Conservation (phyloP, 176 grass and related monocot species). For the Guadua angustifolia region DNA sequence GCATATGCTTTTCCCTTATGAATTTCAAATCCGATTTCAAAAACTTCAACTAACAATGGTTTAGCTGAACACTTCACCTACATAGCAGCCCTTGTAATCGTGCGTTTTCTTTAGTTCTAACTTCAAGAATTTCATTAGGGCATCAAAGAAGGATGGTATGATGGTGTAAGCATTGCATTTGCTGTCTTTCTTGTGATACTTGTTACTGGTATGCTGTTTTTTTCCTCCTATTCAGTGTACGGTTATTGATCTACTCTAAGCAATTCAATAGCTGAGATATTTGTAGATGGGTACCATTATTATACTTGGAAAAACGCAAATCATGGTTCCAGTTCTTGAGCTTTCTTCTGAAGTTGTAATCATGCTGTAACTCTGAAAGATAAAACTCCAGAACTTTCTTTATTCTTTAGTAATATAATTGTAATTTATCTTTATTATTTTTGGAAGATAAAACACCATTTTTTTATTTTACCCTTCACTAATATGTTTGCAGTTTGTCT, state of each 20-base stretch:
- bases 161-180: constrained; percentile 93
- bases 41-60: constrained; percentile 14
- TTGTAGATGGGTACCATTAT: constrained; percentile 23
- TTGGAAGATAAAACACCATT: not conserved
- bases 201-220: constrained; percentile 82
- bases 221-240: not conserved
- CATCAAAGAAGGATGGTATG: constrained; percentile 94
- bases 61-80: not conserved
- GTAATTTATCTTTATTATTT: constrained; percentile 3
- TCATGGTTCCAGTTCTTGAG: constrained; percentile 12
- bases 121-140: constrained; percentile 64
- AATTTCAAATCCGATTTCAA: constrained; percentile 10
- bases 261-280: constrained; percentile 17
- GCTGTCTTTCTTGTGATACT: constrained; percentile 92
- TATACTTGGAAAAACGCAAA: constrained; percentile 26
- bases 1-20: constrained; percentile 4
- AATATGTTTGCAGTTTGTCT: constrained; percentile 19
- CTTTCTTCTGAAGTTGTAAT: not conserved
- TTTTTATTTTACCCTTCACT: constrained; percentile 20
- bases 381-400: not conserved
- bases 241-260: not conserved
- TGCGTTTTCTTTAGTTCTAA: constrained; percentile 46
- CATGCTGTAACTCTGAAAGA: constrained; percentile 1
- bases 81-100: constrained; percentile 24
- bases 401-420: constrained; percentile 18